Base-by-base conservation (phyloP, 2,329 filamentous ascomycete species). In the Polychaeton citri region DNA sequence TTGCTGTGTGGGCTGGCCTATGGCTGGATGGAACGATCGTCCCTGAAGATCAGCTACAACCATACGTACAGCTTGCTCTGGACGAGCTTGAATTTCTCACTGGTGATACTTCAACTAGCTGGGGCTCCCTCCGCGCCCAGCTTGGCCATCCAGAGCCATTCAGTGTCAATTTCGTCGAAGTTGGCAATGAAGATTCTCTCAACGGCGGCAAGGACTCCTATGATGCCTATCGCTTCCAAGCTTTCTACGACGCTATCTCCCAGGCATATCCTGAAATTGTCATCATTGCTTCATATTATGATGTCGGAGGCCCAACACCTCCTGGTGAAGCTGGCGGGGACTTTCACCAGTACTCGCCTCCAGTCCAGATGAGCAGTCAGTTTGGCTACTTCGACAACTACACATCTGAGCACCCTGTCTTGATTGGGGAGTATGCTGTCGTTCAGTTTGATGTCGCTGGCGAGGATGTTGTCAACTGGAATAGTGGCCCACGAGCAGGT, bases 121-220 rank as follows among this genome's bases (percentile, higher is more conserved):
- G 71, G 61, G 76, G 76, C 10, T 62, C 66, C 3, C 55, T 66
- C 5, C 72, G 76, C 13, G 74, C 73, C 5, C 57, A 66, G 30
- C 62, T 76, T 2, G 77, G 77, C 3, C 70, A 79, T 45, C 66
- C 72, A 0, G 63, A 74, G 39, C 76, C 77, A 0, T 81, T 73
- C 58, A 60, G 52, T 19, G 62, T 81, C 33, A 61, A 68, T 8
- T 76, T 71, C 45, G 71, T 81, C 37, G 77, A 81, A 54, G 58
- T 81, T 30, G 77, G 78, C 39, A 81, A 81, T 51, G 77, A 81
- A 51, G 77, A 81, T 46, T 72, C 71, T 61, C 65, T 79, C 3
- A 66, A 63, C 18, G 64, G 64, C 3, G 68, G 65, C 47, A 49
- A 47, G 44, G 50, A 36, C 31, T 49, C 36, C 30, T 60, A 47